Evolutionary conservation across 805 yeast genomes (phyloP).

Genomic region (Barnettozyma sucrosica): DNA sequence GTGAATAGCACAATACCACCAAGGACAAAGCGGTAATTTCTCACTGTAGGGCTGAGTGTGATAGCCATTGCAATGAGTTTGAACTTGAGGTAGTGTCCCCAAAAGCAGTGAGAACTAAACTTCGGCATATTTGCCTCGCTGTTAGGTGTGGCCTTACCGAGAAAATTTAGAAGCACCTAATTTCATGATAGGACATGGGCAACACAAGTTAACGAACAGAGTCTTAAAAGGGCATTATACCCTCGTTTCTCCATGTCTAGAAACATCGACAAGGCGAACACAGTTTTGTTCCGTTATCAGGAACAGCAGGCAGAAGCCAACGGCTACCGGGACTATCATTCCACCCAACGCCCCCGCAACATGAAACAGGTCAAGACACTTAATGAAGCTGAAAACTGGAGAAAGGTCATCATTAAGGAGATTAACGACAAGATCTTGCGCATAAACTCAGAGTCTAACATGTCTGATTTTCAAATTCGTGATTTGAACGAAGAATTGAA

Average conservation of each 20-base stretch:
- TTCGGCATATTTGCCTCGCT: no score
- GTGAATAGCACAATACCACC: conserved; percentile 46
- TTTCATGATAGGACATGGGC: no score
- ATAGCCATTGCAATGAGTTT: conserved; percentile 5
- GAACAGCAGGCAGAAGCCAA: conserved; percentile 53
- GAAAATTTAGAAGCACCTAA: not conserved
- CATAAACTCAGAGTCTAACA: conserved; percentile 50
- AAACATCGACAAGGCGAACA: conserved; percentile 70
- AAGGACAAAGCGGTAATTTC: conserved; percentile 47
- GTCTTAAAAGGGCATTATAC: no score
- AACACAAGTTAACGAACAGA: no score
- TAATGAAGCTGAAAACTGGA: conserved; percentile 67
- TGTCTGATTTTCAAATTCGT: conserved; percentile 58
- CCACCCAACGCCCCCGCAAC: conserved; percentile 54
- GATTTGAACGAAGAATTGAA: conserved; percentile 74
- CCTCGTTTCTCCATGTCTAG: conserved; percentile 50
- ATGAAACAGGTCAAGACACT: conserved; percentile 47
- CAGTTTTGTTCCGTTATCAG: conserved; percentile 60
- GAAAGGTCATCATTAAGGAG: conserved; percentile 56
- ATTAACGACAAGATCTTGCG: conserved; percentile 53
- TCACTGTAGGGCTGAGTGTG: conserved; percentile 26
- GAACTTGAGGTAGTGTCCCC: not conserved
- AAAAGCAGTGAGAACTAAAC: no score
- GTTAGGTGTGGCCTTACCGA: not conserved
- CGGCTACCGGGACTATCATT: conserved; percentile 52